These are phyloP conservation scores for Fusarium virguliforme DNA, from an alignment of 2,329 filamentous ascomycete genomes.

Conservation along the genomic window DNA sequence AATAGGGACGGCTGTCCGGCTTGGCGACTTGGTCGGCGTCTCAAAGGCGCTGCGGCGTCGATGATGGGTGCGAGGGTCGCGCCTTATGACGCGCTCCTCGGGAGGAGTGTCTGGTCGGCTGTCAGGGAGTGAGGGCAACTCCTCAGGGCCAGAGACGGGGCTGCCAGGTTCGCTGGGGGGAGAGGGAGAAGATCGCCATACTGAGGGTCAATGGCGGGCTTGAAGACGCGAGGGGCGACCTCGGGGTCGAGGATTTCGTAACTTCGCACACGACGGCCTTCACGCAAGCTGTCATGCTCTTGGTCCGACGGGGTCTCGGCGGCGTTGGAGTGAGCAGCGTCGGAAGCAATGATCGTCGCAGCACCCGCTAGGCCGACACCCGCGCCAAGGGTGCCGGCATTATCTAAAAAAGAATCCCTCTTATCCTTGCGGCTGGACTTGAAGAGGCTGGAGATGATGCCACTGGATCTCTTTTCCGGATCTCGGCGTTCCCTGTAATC, in stretches of 20 bases:
- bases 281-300: constrained; percentile 53
- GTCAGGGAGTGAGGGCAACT: constrained; percentile 71
- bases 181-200: constrained; percentile 77
- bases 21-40: constrained; percentile 66
- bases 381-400: constrained; percentile 79
- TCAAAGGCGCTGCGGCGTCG: constrained; percentile 67
- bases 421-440: constrained; percentile 61
- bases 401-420: constrained; percentile 79
- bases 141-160: constrained; percentile 57
- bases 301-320: constrained; percentile 61
- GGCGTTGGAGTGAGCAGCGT: constrained; percentile 63
- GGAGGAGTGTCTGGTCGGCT: constrained; percentile 73
- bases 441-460: constrained; percentile 67
- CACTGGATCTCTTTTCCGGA: constrained; percentile 59
- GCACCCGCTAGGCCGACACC: constrained; percentile 75
- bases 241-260: constrained; percentile 69
- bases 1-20: constrained; percentile 72
- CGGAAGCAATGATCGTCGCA: constrained; percentile 60
- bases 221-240: constrained; percentile 71
- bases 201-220: constrained; percentile 77
- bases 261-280: constrained; percentile 47
- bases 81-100: constrained; percentile 61
- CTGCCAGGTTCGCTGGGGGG: constrained; percentile 73
- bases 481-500: constrained; percentile 51
- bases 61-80: constrained; percentile 61